Base-by-base conservation (phyloP, 1,139 yeast species). In the Taphrina flavorubra region DNA sequence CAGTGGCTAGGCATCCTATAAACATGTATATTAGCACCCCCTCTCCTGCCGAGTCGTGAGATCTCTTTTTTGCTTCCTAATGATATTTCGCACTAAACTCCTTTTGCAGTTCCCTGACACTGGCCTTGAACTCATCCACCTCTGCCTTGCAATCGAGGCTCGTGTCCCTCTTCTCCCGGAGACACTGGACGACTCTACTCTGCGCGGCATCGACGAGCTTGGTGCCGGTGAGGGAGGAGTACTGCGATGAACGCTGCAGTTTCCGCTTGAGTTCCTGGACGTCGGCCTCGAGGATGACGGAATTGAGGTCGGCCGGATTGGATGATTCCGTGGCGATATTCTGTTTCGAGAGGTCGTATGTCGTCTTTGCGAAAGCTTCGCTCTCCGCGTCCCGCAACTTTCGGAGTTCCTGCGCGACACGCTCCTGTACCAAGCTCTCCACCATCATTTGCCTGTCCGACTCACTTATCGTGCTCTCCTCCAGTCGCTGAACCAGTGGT, bases 61-160 rank as follows among this genome's bases (percentile, higher is more conserved):
- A 2, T 25, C 4, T 25, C 31, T 25, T 2, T 25, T 25, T 55
- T n/a, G n/a, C 13, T 42, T 13, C 18, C 49, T 55, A 65, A n/a
- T 65, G 61, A 42, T 65, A 58, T 34, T 44, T 40, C 31, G 40
- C 51, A 56, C 59, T 57, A 44, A 65, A 65, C 49, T 65, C 51
- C 47, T 40, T 37, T 60, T 65, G 65, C 18, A 65, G 37, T n/a
- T 53, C 65, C 31, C 58, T 34, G 51, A 65, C 69, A 31, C 62
- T 53, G 40, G 56, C 61, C 76, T 87, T 89, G 78, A 91, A 90
- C 69, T 82, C 81, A 76, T 87, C 87, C 25, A 90, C 92, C 77
- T 89, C 90, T 68, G 89, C 91, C 87, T 92, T 89, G 79, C 98
- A 92, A 78, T 90, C 89, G 77, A 92, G 83, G 46, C 92, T 88